Percentiles rank a stretch among this genome's conserved stretches.
phyloP scores from a whole-genome alignment of 108 stramenopile genomes.

The Schizochytrium sp. region DNA sequence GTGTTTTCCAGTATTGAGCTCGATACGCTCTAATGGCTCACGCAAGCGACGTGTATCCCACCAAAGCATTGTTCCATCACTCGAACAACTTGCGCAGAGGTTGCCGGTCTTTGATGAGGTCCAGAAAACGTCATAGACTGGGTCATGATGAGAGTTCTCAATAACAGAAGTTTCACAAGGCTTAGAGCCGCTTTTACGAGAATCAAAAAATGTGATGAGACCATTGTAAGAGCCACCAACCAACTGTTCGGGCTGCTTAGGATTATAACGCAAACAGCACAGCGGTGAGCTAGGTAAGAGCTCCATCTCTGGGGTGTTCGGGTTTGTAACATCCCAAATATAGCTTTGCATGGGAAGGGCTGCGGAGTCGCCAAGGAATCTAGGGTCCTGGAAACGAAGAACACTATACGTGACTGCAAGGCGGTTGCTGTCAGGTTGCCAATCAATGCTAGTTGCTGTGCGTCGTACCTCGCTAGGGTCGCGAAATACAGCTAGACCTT shows the following conservation, averaged over 20 bases:
- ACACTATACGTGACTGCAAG: constrained; percentile 87
- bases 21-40: constrained; percentile 81
- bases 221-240: constrained; percentile 90
- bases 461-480: constrained; percentile 83
- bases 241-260: constrained; percentile 81
- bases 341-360: constrained; percentile 76
- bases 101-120: constrained; percentile 88
- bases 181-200: constrained; percentile 72
- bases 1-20: constrained; percentile 61
- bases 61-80: constrained; percentile 88
- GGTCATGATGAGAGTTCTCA: constrained; percentile 89
- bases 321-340: constrained; percentile 89
- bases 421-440: constrained; percentile 89
- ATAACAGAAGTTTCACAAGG: constrained; percentile 81
- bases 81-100: constrained; percentile 84
- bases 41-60: constrained; percentile 88
- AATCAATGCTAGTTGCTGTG: constrained; percentile 85
- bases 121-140: constrained; percentile 89
- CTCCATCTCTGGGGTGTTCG: constrained; percentile 86
- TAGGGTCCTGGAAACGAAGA: constrained; percentile 84
- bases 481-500: constrained; percentile 89
- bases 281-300: constrained; percentile 84
- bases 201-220: constrained; percentile 85
- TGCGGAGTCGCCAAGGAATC: constrained; percentile 70
- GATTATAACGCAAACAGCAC: constrained; percentile 86